Percentiles rank a stretch among this genome's conserved stretches.
phyloP scores from a whole-genome alignment of 1,139 yeast species.

The Pichia sp. region DNA sequence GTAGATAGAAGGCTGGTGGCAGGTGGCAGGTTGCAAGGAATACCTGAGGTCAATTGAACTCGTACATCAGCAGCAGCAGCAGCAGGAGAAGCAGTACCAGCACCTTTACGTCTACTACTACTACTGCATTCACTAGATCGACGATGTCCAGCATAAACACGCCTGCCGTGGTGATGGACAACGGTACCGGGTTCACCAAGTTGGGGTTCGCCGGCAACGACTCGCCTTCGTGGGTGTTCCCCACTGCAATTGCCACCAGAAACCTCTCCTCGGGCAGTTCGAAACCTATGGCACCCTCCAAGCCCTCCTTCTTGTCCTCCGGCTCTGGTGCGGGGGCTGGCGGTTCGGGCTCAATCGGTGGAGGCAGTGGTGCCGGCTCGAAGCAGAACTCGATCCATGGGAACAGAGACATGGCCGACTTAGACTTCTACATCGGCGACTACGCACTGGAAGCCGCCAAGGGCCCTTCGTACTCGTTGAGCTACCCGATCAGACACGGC shows the following conservation, averaged over 20 bases:
- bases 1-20: too few species aligned
- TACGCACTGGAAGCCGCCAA: slow-evolving; percentile 88
- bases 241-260: slow-evolving; percentile 93
- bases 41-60: too few species aligned
- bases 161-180: slow-evolving; percentile 92
- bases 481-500: slow-evolving; percentile 94
- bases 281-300: slow-evolving; percentile 35
- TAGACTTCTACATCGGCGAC: slow-evolving; percentile 93
- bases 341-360: not conserved
- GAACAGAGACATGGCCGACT: slow-evolving; percentile 79
- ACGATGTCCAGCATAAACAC: slow-evolving; percentile 62
- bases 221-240: slow-evolving; percentile 94
- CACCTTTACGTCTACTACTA: not conserved
- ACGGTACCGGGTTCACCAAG: slow-evolving; percentile 97
- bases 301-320: slow-evolving; percentile 30
- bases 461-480: slow-evolving; percentile 84
- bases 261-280: slow-evolving; percentile 36
- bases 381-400: slow-evolving; percentile 40
- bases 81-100: too few species aligned
- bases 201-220: slow-evolving; percentile 98
- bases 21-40: too few species aligned
- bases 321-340: slow-evolving; percentile 15
- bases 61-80: not conserved
- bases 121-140: not conserved
- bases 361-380: not conserved